These are phyloP conservation scores for Diutina ranongensis DNA, from an alignment of 1,139 yeast genomes.

Conservation along the genomic window DNA sequence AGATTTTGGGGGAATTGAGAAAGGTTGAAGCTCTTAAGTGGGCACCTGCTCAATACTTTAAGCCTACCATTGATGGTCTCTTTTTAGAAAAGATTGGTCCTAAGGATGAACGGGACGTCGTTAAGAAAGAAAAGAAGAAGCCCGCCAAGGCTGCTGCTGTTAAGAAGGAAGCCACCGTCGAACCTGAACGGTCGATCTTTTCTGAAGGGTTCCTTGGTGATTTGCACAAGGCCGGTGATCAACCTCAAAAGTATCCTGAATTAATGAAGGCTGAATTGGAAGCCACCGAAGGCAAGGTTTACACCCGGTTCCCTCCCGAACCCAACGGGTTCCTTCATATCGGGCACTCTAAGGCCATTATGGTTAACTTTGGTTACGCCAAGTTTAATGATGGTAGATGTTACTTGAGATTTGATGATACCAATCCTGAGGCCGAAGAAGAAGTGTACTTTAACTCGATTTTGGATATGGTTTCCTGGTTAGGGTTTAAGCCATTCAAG, in stretches of 20 bases:
- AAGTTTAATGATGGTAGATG: conserved; percentile 76
- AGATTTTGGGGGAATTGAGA: conserved; percentile 66
- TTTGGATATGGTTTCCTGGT: conserved; percentile 76
- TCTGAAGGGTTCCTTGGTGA: conserved; percentile 93
- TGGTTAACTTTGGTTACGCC: conserved; percentile 94
- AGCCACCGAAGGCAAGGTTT: conserved; percentile 70
- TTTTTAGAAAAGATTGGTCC: conserved; percentile 72
- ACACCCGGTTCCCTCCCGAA: conserved; percentile 90
- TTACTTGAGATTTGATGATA: conserved; percentile 90
- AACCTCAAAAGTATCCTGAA: conserved; percentile 82
- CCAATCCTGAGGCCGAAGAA: conserved; percentile 98
- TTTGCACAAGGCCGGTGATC: conserved; percentile 90
- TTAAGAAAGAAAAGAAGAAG: conserved; percentile 21
- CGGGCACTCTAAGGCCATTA: conserved; percentile 96
- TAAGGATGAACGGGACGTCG: conserved; percentile 63
- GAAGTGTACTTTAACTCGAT: conserved; percentile 82
- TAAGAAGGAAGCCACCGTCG: conserved; percentile 14
- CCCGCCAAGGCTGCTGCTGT: conserved; percentile 15
- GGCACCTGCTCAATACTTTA: conserved; percentile 83
- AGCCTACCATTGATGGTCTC: conserved; percentile 74
- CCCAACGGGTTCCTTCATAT: conserved; percentile 85
- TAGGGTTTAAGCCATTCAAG: conserved; percentile 88
- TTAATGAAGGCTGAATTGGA: conserved; percentile 69
- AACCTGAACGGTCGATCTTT: conserved; percentile 65
- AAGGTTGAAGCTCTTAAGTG: conserved; percentile 67